phyloP scores from a whole-genome alignment of 805 yeast species.

The Wickerhamomyces hampshirensis region DNA sequence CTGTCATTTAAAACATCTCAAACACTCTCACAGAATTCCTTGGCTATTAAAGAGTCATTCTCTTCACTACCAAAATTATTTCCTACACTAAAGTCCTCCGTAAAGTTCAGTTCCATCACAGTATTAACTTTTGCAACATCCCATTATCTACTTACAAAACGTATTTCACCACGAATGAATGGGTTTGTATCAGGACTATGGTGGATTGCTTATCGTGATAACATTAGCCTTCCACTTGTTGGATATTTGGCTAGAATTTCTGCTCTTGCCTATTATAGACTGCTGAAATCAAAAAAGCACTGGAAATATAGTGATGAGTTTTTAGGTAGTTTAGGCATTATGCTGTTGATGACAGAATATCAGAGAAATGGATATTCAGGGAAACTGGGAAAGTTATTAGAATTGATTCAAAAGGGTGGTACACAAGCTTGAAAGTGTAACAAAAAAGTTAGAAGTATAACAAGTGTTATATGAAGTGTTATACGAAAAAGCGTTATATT shows the following conservation, averaged over 20 bases:
- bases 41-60: background rate
- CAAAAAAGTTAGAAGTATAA: too few species aligned
- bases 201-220: conserved; percentile 8
- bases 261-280: conserved; percentile 6
- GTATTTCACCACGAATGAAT: conserved; percentile 6
- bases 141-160: conserved; percentile 7
- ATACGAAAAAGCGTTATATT: too few species aligned
- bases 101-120: conserved; percentile 2
- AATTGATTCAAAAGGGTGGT: too few species aligned
- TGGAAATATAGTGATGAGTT: background rate
- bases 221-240: conserved; percentile 2
- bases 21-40: too few species aligned
- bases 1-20: background rate
- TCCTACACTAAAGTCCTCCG: conserved; percentile 1
- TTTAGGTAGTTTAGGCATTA: background rate
- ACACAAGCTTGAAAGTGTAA: too few species aligned
- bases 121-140: conserved; percentile 5
- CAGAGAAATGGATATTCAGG: background rate
- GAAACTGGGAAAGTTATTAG: too few species aligned
- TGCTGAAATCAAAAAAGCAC: background rate
- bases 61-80: background rate
- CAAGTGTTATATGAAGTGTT: too few species aligned
- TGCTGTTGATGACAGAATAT: background rate
- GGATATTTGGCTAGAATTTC: conserved; percentile 9
- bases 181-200: conserved; percentile 15